Evolutionary conservation across 306 rosid species (phyloP), one percentile per base, ranked within the genome.

Genomic region (Citrullus amarus): DNA sequence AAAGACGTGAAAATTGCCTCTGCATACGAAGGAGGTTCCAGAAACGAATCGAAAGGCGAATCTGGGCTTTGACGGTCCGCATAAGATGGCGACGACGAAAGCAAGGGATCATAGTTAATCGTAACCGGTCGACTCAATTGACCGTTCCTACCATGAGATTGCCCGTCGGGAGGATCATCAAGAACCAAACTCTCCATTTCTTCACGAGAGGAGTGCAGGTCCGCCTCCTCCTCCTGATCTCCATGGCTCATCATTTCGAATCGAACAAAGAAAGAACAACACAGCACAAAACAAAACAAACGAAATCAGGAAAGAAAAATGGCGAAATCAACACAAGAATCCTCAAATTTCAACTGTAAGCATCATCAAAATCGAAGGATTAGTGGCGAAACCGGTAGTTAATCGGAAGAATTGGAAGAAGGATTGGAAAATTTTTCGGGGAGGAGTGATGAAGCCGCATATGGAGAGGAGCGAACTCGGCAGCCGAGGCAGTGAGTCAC

Each of bases 141-240:
- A 48, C 70, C 75, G 62, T 78, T 50, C 38, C 58, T 13, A 15
- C n/a, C 54, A 20, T 20, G 79, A 48, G 85, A 67, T 34, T 66
- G 80, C 22, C 55, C 81, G 80, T 39, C 76, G 73, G 85, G 79
- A 69, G 86, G 78, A 25, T 82, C 88, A 84, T 82, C 84, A 25
- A 85, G 88, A 63, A 81, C 79, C 4, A 87, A 81, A 53, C 82
- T 82, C 51, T 87, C 88, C 90, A 82, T 87, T 56, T 84, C 86
- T 32, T 84, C 87, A 28, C 28, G 82, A 15, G 87, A 68, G 25
- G 60, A 83, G 76, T 73, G 66, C 20, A 78, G 81, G 18, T 78
- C 80, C 54, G 78, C 46, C 20, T 54, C 78, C 4, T 73, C 76
- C 3, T 76, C 83, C 8, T 79, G 83, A 65, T 62, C 75, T 32